phyloP scores from a whole-genome alignment of 805 yeast species.

The Candida ponderosae region DNA sequence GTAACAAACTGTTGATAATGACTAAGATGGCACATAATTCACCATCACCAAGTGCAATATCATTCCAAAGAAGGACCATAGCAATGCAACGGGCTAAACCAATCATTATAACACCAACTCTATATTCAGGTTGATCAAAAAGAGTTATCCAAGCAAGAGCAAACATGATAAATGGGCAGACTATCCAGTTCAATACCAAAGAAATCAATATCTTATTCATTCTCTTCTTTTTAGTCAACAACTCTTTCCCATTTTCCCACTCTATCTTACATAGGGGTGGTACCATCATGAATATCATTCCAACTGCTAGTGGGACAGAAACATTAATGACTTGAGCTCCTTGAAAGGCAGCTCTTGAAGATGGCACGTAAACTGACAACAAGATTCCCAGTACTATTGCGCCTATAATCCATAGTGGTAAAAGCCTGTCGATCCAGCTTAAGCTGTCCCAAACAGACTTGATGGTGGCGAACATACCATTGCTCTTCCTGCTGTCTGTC shows the following conservation, averaged over 20 bases:
- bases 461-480: too few relatives aligned
- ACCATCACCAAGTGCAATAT: slow-evolving; percentile 43
- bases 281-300: slow-evolving; percentile 47
- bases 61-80: slow-evolving; percentile 55
- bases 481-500: too few relatives aligned
- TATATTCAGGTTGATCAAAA: slow-evolving; percentile 38
- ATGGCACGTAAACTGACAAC: slow-evolving; percentile 33
- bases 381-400: slow-evolving; percentile 31
- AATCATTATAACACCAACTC: slow-evolving; percentile 50
- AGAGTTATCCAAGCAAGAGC: slow-evolving; percentile 46
- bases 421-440: slow-evolving; percentile 27
- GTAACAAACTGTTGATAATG: slow-evolving; percentile 40
- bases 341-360: slow-evolving; percentile 27
- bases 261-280: slow-evolving; percentile 49
- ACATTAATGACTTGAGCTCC: slow-evolving; percentile 29
- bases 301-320: slow-evolving; percentile 39
- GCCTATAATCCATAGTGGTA: slow-evolving; percentile 27
- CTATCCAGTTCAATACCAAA: slow-evolving; percentile 42
- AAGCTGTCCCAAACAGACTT: too few relatives aligned
- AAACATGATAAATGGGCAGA: slow-evolving; percentile 50
- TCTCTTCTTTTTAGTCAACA: slow-evolving; percentile 15
- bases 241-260: slow-evolving; percentile 35
- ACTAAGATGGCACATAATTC: slow-evolving; percentile 46
- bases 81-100: slow-evolving; percentile 57
- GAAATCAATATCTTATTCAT: slow-evolving; percentile 29